A percentile compares a stretch with the other conserved stretches of the same genome.
Evolutionary conservation across 176 grass and related monocot species (phyloP).

Genomic region (Oryza officinalis): DNA sequence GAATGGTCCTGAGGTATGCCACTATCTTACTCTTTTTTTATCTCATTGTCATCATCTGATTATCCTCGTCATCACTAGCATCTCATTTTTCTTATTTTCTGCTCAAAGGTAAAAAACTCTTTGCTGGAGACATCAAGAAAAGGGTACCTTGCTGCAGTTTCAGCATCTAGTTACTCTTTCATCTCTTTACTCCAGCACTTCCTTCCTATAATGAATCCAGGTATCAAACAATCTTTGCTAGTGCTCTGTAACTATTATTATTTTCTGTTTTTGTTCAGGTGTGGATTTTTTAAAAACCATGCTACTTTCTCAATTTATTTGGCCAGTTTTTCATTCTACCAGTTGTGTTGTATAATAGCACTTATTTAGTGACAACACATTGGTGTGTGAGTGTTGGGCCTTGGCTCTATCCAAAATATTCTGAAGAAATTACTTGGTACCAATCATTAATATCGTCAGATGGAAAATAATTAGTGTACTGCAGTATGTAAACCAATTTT

Average conservation of each 20-base stretch:
- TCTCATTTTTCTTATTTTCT: background rate
- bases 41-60: background rate
- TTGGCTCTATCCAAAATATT: background rate
- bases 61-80: background rate
- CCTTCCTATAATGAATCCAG: slow-evolving; percentile 94
- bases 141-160: slow-evolving; percentile 92
- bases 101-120: slow-evolving; percentile 73
- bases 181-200: slow-evolving; percentile 91
- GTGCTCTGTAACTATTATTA: slow-evolving; percentile 1
- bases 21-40: background rate
- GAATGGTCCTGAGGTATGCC: slow-evolving; percentile 84
- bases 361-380: background rate
- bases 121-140: slow-evolving; percentile 93
- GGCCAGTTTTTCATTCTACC: background rate
- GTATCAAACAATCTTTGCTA: slow-evolving; percentile 39
- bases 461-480: background rate
- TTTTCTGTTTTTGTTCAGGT: background rate
- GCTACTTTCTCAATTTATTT: background rate
- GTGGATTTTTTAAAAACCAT: background rate
- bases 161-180: slow-evolving; percentile 95
- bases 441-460: background rate
- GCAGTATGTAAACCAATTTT: background rate
- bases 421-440: background rate
- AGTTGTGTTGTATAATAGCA: background rate
- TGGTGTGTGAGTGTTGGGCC: background rate